Base-by-base conservation (phyloP, 2,329 filamentous ascomycete genomes). In the Metarhizium humberi region DNA sequence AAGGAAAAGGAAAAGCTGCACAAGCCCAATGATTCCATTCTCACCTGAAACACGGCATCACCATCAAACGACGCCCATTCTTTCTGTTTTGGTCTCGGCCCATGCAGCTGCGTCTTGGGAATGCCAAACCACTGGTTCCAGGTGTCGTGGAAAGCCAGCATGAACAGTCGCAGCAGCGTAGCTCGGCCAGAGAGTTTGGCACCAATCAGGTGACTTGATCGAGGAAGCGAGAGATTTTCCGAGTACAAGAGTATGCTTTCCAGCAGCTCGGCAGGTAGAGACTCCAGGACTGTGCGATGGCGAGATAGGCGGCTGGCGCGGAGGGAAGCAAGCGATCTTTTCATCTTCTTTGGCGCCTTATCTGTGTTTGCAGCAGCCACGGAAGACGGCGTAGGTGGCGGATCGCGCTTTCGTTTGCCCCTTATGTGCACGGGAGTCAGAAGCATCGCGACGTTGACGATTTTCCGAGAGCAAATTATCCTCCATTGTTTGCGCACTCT, bases 191-290 rank as follows among this genome's bases (percentile, higher is more conserved):
- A 81, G 14, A 84, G 71, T 48, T 74, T 69, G 30, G 66, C 63
- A 29, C 78, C 76, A 34, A 84, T 67, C 36, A 71, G 64, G 11
- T 64, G 73, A 52, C 72, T 76, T 51, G 73, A 69, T 5, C 67
- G 71, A 0, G 78, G 72, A 1, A 84, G 68, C 52, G 74, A 70
- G 50, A 78, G 58, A 58, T 79, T 81, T 57, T 67, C 63, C 51
- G 78, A 80, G 53, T 76, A 66, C 58, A 78, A 65, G 54, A 81
- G 75, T 50, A 84, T 80, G 36, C 58, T 69, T 62, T 82, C 78
- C 13, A 83, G 71, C 29, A 83, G 68, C 63, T 83, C 80, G 6
- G 74, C 63, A 0, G 80, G 80, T 8, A 83, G 66, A 34, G 61
- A 62, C 51, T 72, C 65, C 25, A 73, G 60, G 11, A 49, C 63